These are phyloP conservation scores for Ecytonucleospora hepatopenaei DNA, from an alignment of 371 early-diverging fungal genomes.

Conservation along the genomic window DNA sequence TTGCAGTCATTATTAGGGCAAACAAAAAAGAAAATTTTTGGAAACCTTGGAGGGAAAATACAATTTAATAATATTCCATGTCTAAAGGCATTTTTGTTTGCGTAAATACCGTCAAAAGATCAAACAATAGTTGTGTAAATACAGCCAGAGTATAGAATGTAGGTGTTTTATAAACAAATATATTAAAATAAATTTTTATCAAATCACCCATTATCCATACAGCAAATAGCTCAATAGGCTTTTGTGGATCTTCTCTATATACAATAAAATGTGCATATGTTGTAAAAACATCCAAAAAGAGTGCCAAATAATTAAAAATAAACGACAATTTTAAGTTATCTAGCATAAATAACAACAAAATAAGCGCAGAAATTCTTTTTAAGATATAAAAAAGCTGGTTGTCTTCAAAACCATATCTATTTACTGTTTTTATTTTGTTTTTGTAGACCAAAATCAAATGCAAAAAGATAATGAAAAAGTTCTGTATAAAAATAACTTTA, in stretches of 20 bases:
- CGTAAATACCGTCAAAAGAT: neutral
- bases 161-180: slow-evolving; percentile 20
- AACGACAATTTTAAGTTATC: slow-evolving; percentile 1
- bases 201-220: slow-evolving; percentile 50
- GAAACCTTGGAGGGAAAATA: neutral
- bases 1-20: neutral
- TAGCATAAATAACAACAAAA: slow-evolving; percentile 1
- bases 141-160: slow-evolving; percentile 22
- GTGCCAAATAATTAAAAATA: slow-evolving; percentile 29
- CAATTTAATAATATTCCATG: neutral
- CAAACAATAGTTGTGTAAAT: slow-evolving; percentile 33
- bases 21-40: neutral
- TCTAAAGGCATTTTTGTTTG: neutral
- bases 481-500: slow-evolving; percentile 34
- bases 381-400: neutral
- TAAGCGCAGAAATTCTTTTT: slow-evolving; percentile 7
- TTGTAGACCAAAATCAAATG: slow-evolving; percentile 41
- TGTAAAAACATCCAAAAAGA: slow-evolving; percentile 29
- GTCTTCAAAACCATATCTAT: neutral
- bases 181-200: slow-evolving; percentile 33
- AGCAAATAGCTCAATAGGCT: slow-evolving; percentile 41
- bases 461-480: slow-evolving; percentile 26
- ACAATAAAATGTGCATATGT: slow-evolving; percentile 40
- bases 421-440: slow-evolving; percentile 2
- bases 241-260: slow-evolving; percentile 18